phyloP scores from a whole-genome alignment of 192 early-diverging fungal genomes.

The Funneliformis geosporum region DNA sequence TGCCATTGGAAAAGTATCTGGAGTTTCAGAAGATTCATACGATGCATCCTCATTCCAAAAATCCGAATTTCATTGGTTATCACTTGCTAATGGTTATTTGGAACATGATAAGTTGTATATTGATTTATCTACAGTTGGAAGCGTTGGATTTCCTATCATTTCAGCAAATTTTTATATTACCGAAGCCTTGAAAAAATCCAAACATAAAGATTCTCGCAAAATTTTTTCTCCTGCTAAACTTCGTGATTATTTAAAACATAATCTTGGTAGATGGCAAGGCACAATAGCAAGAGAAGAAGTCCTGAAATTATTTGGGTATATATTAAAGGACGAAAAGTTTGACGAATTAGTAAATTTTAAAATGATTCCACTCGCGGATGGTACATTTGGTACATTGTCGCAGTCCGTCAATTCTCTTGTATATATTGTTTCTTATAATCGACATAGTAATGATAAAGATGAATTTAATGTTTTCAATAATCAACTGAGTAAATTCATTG shows the following conservation, averaged over 20 bases:
- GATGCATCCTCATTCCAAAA: neutral
- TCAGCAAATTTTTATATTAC: neutral
- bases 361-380: constrained; percentile 11
- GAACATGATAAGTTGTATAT: neutral
- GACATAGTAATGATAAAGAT: neutral
- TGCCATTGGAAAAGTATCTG: neutral
- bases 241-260: neutral
- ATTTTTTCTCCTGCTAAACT: neutral
- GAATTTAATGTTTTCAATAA: neutral
- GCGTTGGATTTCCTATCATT: neutral
- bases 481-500: neutral
- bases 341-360: neutral
- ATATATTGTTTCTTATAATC: neutral
- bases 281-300: neutral
- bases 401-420: neutral
- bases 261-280: neutral
- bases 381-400: neutral
- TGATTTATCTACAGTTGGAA: neutral
- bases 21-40: neutral
- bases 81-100: neutral
- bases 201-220: neutral
- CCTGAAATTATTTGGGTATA: neutral
- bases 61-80: neutral
- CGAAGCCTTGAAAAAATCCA: neutral
- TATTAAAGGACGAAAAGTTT: neutral